phyloP scores from a whole-genome alignment of 78 protist genomes.

The Dictyostelium brefeldianum region DNA sequence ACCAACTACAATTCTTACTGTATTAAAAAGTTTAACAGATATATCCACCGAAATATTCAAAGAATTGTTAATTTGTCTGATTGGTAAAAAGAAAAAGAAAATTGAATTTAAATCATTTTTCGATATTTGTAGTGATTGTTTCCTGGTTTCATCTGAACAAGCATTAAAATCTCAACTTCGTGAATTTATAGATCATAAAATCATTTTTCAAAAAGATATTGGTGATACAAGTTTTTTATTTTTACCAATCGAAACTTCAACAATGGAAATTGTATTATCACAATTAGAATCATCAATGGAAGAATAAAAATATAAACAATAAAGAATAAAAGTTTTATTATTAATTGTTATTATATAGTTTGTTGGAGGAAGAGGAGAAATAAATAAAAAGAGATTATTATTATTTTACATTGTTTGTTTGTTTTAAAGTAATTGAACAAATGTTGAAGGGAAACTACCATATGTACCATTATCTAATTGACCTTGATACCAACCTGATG shows the following conservation, averaged over 20 bases:
- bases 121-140: slow-evolving; percentile 3
- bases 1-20: not conserved
- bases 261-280: slow-evolving; percentile 7
- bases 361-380: no score
- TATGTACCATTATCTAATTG: slow-evolving; percentile 35
- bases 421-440: slow-evolving; percentile 26
- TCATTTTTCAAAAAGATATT: not conserved
- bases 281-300: not conserved
- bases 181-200: slow-evolving; percentile 23
- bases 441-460: slow-evolving; percentile 65
- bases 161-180: slow-evolving; percentile 9
- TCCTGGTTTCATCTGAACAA: not conserved
- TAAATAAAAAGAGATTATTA: no score
- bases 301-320: not conserved
- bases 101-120: not conserved
- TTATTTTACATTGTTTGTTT: no score
- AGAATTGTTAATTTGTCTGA: not conserved
- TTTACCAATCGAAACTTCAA: not conserved
- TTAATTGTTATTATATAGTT: no score
- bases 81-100: not conserved
- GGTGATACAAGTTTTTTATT: slow-evolving; percentile 6
- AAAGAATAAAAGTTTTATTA: not conserved
- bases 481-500: slow-evolving; percentile 60
- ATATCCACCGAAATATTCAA: not conserved
- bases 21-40: slow-evolving; percentile 8